Conservation (phyloP, 2,329 filamentous ascomycete species). For the Colletotrichum sp. region DNA sequence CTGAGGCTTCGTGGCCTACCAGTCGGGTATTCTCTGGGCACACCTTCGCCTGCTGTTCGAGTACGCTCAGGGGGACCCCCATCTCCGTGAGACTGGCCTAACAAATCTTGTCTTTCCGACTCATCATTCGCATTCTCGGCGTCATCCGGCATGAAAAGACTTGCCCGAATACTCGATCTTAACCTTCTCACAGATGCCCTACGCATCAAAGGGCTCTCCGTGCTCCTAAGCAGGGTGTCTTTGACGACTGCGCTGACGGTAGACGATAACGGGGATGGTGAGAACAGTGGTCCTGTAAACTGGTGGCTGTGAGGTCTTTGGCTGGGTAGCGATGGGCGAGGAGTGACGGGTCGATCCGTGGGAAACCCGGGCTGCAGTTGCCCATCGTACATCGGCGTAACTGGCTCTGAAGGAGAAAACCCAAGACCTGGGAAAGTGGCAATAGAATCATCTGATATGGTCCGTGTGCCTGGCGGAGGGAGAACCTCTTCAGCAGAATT, state of each 20-base stretch:
- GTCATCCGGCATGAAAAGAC: constrained; percentile 58
- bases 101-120: constrained; percentile 11
- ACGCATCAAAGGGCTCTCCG: constrained; percentile 42
- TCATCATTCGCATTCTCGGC: constrained; percentile 34
- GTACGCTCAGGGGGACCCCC: constrained; percentile 5
- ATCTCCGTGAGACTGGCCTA: neutral
- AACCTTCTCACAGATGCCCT: constrained; percentile 52
- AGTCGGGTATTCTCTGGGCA: constrained; percentile 19
- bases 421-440: constrained; percentile 26
- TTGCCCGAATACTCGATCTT: constrained; percentile 56
- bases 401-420: constrained; percentile 31
- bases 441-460: constrained; percentile 41
- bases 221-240: constrained; percentile 56
- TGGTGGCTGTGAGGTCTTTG: constrained; percentile 40
- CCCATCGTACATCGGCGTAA: constrained; percentile 36
- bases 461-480: constrained; percentile 40
- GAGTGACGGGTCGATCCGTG: constrained; percentile 22
- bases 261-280: constrained; percentile 64
- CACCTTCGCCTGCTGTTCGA: constrained; percentile 12
- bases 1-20: constrained; percentile 44
- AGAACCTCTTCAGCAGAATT: constrained; percentile 36
- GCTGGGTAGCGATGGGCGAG: constrained; percentile 17
- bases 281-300: constrained; percentile 57
- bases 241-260: constrained; percentile 64
- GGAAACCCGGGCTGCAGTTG: constrained; percentile 25